Conservation (phyloP, 2,329 filamentous ascomycete species). For the Hymenoscyphus fructigenus region DNA sequence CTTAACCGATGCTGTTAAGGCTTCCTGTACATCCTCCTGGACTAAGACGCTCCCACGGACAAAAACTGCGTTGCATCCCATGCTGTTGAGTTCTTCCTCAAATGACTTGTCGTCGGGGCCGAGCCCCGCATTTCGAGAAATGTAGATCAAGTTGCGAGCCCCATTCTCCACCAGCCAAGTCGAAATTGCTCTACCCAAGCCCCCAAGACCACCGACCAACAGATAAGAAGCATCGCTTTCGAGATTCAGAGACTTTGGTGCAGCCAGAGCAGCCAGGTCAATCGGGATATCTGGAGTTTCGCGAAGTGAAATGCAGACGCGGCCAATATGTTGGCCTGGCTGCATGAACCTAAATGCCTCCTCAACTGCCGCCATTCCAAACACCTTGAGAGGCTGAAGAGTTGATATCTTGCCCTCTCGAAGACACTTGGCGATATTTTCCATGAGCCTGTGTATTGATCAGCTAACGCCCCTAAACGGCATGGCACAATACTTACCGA, state of each 20-base stretch:
- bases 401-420: conserved; percentile 20
- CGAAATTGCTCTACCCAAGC: conserved; percentile 38
- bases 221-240: conserved; percentile 35
- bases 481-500: neutral
- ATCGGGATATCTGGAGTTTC: neutral
- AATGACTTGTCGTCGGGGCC: conserved; percentile 9
- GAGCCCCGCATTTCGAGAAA: conserved; percentile 19
- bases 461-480: neutral
- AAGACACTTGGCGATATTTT: neutral
- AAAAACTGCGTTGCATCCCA: neutral
- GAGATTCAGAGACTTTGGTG: neutral
- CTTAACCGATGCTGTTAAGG: neutral
- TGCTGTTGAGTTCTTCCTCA: conserved; percentile 4
- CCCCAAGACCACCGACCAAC: conserved; percentile 41
- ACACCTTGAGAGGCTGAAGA: conserved; percentile 29
- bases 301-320: conserved; percentile 36
- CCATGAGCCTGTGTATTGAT: conserved; percentile 15
- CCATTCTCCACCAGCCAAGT: conserved; percentile 39
- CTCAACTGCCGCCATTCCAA: conserved; percentile 38
- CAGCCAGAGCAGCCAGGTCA: neutral
- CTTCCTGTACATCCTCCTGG: conserved; percentile 11
- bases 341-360: conserved; percentile 37
- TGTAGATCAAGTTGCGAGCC: conserved; percentile 26
- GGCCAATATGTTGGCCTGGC: conserved; percentile 43
- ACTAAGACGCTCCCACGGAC: neutral